Percentiles rank a stretch among this genome's conserved stretches.
These are phyloP conservation scores for Xylaria sp. DNA, from an alignment of 2,329 filamentous ascomycete species.

Conservation along the genomic window DNA sequence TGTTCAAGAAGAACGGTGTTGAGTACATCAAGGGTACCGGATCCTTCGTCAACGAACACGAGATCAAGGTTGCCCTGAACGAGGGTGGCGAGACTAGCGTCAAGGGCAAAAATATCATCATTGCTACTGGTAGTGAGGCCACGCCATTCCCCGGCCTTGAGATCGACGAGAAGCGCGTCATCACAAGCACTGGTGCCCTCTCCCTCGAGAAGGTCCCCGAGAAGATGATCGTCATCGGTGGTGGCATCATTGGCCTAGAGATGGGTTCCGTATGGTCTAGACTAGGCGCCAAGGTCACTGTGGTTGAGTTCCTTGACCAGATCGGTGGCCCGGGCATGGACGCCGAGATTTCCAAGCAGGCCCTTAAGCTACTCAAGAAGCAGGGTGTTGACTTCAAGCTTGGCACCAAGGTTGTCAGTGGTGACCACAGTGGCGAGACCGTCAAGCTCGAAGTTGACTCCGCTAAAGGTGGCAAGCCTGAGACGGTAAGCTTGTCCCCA, in stretches of 20 bases:
- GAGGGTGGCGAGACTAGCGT: constrained; percentile 92
- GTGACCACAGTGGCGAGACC: constrained; percentile 80
- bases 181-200: constrained; percentile 96
- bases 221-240: constrained; percentile 96
- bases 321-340: constrained; percentile 99
- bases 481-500: constrained; percentile 70
- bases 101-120: constrained; percentile 95
- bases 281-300: constrained; percentile 91
- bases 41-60: constrained; percentile 87
- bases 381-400: constrained; percentile 99
- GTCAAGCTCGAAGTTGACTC: constrained; percentile 88
- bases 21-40: constrained; percentile 97
- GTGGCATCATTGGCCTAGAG: constrained; percentile 98
- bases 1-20: constrained; percentile 99
- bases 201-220: constrained; percentile 90
- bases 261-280: constrained; percentile 99
- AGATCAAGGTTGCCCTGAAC: constrained; percentile 87
- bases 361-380: constrained; percentile 93
- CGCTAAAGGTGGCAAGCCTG: constrained; percentile 94
- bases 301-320: constrained; percentile 95
- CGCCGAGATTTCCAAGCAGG: constrained; percentile 86
- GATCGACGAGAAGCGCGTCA: constrained; percentile 96
- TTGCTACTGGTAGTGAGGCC: constrained; percentile 93
- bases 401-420: constrained; percentile 90
- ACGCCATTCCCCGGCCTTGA: constrained; percentile 96